Base-by-base conservation (phyloP, 2,329 filamentous ascomycete species). In the Hypoxylon sp. region DNA sequence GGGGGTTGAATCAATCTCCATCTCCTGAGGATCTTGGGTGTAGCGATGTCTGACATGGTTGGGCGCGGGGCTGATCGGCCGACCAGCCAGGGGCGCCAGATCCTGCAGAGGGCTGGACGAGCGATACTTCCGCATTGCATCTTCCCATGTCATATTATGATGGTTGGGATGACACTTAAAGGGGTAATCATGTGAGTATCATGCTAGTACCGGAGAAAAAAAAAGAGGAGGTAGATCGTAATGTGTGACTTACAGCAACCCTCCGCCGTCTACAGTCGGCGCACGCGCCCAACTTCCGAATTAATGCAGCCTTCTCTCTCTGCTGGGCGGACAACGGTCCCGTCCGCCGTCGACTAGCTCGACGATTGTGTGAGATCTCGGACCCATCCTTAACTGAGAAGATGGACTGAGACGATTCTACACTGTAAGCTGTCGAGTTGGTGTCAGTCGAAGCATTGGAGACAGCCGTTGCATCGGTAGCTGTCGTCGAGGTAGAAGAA, bases 131-230 rank as follows among this genome's bases (percentile, higher is more conserved):
- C 79, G 80, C 50, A 85, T 80, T 14, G 86, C 84, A 67, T 88
- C 86, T 74, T 88, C 86, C 86, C 86, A 89, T 10, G 84, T 87
- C 85, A 88, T 85, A 70, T 85, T 85, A 70, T 88, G 86, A 74
- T 89, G 87, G 70, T 82, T 85, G 13, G 87, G 86, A 71, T 88
- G 85, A 74, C 87, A 89, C 86, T 78, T 87, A 17, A 63, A 61
- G 46, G 38, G 55, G 62, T 58, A 46, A 70, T 68, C 52, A 69
- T 74, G 74, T 76, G 68, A 77, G 73, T 70, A 65, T 60, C 50
- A 61, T 51, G 38, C 45, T 51, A 55, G 41, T 53, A 28, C 51
- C 52, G 57, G 34, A 53, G 32, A 38, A 32, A 52, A 41, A 51
- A 50, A 51, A 61, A 28, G 43, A 38, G 45, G 34, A 55, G 55